Evolutionary conservation across 345 rosid species (phyloP).

Genomic region (Salix brachista): DNA sequence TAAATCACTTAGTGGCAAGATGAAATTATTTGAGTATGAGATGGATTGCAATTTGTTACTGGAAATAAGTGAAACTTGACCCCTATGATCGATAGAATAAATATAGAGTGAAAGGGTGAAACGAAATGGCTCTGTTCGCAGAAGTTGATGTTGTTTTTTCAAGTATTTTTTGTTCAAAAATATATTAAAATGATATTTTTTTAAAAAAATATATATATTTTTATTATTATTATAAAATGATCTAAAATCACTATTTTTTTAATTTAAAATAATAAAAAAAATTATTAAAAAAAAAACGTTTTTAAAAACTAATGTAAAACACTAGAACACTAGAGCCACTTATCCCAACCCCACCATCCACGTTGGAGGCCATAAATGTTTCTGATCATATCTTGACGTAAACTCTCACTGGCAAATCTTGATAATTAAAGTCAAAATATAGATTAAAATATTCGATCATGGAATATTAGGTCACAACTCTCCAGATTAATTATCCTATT

Average conservation of each 20-base stretch:
- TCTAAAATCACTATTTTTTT: too few relatives aligned
- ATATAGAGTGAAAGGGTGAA: not conserved
- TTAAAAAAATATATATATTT: too few relatives aligned
- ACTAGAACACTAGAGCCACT: not conserved
- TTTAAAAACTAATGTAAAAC: too few relatives aligned
- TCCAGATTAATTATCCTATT: not conserved
- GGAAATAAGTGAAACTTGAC: not conserved
- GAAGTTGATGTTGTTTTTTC: too few relatives aligned
- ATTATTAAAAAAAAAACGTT: too few relatives aligned
- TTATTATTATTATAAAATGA: too few relatives aligned
- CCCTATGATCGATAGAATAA: not conserved
- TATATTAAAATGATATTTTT: too few relatives aligned
- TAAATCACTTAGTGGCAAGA: not conserved
- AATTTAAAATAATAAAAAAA: too few relatives aligned
- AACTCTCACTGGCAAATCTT: not conserved
- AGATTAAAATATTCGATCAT: not conserved
- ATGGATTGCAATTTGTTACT: conserved; percentile 7
- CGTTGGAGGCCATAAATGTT: not conserved
- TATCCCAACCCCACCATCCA: not conserved
- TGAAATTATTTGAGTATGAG: not conserved
- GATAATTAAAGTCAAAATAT: not conserved
- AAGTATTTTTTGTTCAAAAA: too few relatives aligned
- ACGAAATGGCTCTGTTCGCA: not conserved
- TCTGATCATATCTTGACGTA: not conserved
- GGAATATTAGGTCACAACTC: not conserved